Percentiles rank a stretch among this genome's conserved stretches.
These are phyloP conservation scores for Phytopythium cucurbitacearum DNA, from an alignment of 352 stramenopile genomes.

Conservation along the genomic window DNA sequence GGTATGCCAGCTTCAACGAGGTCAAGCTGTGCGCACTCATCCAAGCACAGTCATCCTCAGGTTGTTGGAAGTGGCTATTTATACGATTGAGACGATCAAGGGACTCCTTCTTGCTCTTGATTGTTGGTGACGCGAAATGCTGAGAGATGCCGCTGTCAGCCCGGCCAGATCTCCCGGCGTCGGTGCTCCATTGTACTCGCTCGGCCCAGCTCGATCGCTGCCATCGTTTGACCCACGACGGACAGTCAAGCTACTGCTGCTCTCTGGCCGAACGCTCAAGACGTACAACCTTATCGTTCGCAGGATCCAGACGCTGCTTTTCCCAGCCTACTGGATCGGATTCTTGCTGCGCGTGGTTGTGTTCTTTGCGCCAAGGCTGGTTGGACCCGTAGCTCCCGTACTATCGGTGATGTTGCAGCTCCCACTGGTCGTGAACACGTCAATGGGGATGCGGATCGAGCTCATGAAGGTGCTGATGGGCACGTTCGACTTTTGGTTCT, in stretches of 20 bases:
- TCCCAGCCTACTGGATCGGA: constrained; percentile 1
- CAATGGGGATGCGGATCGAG: not conserved
- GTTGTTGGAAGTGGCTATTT: too few species aligned
- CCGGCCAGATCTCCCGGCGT: too few species aligned
- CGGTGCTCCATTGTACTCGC: not conserved
- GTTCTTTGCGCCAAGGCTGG: not conserved
- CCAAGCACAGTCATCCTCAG: too few species aligned
- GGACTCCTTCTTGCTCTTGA: too few species aligned
- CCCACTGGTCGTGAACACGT: not conserved
- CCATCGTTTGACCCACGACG: constrained; percentile 1
- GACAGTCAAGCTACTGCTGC: not conserved
- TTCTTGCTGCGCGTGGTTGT: not conserved
- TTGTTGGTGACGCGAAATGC: too few species aligned
- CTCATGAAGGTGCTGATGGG: not conserved
- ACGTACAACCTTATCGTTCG: not conserved
- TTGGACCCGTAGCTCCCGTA: not conserved
- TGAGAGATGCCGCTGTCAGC: too few species aligned
- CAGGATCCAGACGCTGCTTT: not conserved
- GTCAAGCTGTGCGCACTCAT: too few species aligned
- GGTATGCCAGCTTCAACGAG: too few species aligned
- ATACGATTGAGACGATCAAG: too few species aligned
- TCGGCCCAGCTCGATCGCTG: not conserved
- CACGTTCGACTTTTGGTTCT: not conserved
- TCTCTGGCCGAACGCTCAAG: not conserved
- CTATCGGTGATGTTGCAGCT: not conserved